Percentiles rank a stretch among this genome's conserved stretches.
Conservation (phyloP, 768 basidiomycete genomes). For the Terana coerulea region DNA sequence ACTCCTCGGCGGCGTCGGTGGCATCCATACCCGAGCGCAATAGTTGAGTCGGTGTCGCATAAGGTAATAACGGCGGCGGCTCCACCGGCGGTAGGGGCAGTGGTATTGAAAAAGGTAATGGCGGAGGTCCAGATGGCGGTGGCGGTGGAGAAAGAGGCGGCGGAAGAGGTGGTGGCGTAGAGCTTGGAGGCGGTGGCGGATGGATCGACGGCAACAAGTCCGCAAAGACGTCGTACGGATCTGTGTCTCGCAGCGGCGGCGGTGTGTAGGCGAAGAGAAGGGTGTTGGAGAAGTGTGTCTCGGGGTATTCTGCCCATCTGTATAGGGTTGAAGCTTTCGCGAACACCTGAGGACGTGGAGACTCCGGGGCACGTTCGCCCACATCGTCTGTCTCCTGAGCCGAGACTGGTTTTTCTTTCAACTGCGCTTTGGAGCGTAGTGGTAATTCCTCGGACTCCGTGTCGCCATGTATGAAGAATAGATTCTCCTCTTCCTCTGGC, state of each 20-base stretch:
- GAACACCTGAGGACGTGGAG: neutral
- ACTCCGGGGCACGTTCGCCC: neutral
- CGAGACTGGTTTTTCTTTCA: no score
- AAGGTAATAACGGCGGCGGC: conserved; percentile 4
- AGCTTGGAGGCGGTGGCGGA: conserved; percentile 24
- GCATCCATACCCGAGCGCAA: neutral
- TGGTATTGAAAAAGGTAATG: neutral
- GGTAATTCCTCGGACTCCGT: conserved; percentile 28
- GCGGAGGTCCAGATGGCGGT: conserved; percentile 7
- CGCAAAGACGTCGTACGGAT: conserved; percentile 12
- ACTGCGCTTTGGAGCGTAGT: neutral
- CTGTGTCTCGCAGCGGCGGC: conserved; percentile 35
- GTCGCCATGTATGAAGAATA: conserved; percentile 11
- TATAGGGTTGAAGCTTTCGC: conserved; percentile 3
- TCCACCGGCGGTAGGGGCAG: conserved; percentile 1
- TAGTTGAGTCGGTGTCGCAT: conserved; percentile 5
- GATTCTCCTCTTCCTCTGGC: neutral
- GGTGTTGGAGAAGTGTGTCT: conserved; percentile 53
- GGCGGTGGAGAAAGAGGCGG: conserved; percentile 12
- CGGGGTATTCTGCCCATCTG: conserved; percentile 66
- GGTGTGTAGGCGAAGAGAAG: conserved; percentile 48
- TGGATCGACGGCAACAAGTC: conserved; percentile 4
- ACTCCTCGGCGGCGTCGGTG: conserved; percentile 15
- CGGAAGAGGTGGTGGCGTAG: conserved; percentile 26
- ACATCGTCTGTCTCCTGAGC: neutral